Conservation (phyloP, 441 rosid genomes). For the Euphorbia corollata region DNA sequence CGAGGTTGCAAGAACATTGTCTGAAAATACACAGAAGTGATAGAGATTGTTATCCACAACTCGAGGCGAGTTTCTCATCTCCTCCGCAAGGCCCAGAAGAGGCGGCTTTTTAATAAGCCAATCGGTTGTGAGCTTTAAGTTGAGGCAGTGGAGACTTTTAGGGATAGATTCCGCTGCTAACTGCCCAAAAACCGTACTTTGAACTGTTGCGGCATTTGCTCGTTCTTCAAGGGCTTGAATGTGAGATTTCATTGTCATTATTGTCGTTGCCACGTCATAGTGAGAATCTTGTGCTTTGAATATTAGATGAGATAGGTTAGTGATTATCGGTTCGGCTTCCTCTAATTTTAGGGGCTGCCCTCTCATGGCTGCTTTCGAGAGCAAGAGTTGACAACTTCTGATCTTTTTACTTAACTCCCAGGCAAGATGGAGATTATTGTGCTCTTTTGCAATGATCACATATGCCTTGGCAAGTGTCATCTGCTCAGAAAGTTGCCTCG, state of each 20-base stretch:
- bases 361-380: constrained; percentile 83
- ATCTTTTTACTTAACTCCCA: constrained; percentile 85
- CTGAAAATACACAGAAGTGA: constrained; percentile 91
- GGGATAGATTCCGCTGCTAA: constrained; percentile 65
- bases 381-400: constrained; percentile 74
- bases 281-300: constrained; percentile 85
- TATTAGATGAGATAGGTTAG: constrained; percentile 59
- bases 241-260: constrained; percentile 84
- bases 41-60: constrained; percentile 81
- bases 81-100: constrained; percentile 52
- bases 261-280: constrained; percentile 79
- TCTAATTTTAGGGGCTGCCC: constrained; percentile 52
- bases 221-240: constrained; percentile 92
- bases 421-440: constrained; percentile 73
- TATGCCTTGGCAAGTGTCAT: constrained; percentile 95
- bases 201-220: constrained; percentile 77
- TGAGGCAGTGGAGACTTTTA: constrained; percentile 68
- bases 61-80: constrained; percentile 64
- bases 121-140: constrained; percentile 58
- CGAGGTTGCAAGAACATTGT: constrained; percentile 68
- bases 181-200: constrained; percentile 72
- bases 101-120: constrained; percentile 46
- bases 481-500: constrained; percentile 81
- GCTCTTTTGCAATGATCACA: constrained; percentile 89
- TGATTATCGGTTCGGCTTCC: constrained; percentile 71